Base-by-base conservation (phyloP, 2,329 filamentous ascomycete species). In the Fusarium graminum region DNA sequence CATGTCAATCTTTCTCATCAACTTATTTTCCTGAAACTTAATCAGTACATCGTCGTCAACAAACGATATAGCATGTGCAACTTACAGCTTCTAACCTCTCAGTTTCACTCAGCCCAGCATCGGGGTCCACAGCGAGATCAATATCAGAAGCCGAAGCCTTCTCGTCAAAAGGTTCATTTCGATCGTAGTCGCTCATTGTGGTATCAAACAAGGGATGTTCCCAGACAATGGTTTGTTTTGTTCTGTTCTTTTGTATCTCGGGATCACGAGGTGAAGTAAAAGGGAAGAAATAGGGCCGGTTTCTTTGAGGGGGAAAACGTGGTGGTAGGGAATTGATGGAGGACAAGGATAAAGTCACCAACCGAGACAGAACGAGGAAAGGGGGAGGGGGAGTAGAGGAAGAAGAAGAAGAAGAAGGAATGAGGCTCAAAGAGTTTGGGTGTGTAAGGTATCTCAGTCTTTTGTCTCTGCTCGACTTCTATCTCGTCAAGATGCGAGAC, bases 51-150 rank as follows among this genome's bases (percentile, higher is more conserved):
- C 2, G 5, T 44, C 4, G 28, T 28, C 16, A 42, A 42, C 38
- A 26, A 16, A 12, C 52, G 29, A 47, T 16, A 17, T 36, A 32
- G 41, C 3, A 36, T 32, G 40, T 50, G n/a, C 19, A 17, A 77
- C 85, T 65, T 78, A 92, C 90, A 71, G 87, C 85, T 46, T 78
- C 82, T 26, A 84, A 84, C 66, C 80, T 84, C 74, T 92, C 90
- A 64, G 87, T 88, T 2, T 85, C 84, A 38, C 83, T 88, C 68
- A 91, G 77, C 9, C 87, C 86, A 45, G 85, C 88, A 76, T 93
- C 90, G 8, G 79, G 79, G 51, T 81, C 78, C 26, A 26, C 44
- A 25, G 72, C 56, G 13, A 70, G 62, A 25, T 74, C 73, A 32
- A 72, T 30, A 47, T 78, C 74, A 7, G 70, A 74, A 13, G 71